Evolutionary conservation across 345 rosid species (phyloP).

Genomic region (Populus deltoides): DNA sequence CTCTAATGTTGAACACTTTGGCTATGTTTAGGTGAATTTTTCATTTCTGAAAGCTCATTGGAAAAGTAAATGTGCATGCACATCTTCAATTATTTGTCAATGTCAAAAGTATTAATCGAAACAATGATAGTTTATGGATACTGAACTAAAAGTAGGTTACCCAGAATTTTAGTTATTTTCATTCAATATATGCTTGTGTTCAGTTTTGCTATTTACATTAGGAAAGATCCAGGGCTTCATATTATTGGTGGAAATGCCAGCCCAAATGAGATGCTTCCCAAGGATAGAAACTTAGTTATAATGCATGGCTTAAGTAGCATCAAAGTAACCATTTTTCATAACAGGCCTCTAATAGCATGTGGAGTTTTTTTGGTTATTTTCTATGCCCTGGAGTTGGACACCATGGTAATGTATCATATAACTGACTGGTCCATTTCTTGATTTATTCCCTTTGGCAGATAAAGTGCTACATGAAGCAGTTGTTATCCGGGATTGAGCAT

Average conservation of each 20-base stretch:
- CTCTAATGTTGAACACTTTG: background rate
- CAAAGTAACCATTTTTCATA: background rate
- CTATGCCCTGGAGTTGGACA: background rate
- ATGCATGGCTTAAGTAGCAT: too few relatives aligned
- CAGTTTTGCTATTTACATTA: background rate
- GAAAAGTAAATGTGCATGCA: background rate
- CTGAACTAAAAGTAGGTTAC: background rate
- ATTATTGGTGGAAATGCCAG: background rate
- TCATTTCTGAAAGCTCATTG: background rate
- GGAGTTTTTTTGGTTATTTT: background rate
- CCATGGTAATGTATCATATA: background rate
- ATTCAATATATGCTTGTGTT: background rate
- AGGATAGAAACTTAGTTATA: too few relatives aligned
- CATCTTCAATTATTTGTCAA: background rate
- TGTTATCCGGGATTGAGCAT: constrained; percentile 84
- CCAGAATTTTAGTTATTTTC: background rate
- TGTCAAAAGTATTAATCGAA: background rate
- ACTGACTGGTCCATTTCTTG: background rate
- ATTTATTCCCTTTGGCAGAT: constrained; percentile 38
- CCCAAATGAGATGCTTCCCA: background rate
- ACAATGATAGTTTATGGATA: background rate
- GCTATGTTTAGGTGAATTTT: background rate
- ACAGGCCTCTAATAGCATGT: background rate
- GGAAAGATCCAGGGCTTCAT: background rate
- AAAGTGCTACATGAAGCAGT: constrained; percentile 82